Base-by-base conservation (phyloP, 257 asterid genomes). In the Mentha longifolia region DNA sequence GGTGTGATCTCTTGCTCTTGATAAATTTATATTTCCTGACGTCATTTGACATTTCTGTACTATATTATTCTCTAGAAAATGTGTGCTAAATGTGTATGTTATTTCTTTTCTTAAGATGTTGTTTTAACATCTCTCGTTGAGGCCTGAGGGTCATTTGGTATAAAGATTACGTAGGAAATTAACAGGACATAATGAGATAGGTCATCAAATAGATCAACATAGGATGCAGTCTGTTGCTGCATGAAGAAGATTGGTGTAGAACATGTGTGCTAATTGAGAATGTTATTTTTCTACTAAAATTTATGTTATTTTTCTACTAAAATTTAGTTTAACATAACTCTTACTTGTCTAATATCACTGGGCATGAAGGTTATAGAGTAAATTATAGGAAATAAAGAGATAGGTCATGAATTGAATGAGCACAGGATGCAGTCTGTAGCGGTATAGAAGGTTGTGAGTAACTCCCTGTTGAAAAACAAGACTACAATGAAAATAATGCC, bases 1-100 rank as follows among this genome's bases (percentile, higher is more conserved):
- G 97, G 99, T 95, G 85, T 64, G 75, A 8, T 76, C 19, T 61
- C 62, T 70, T 72, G 59, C 56, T 61, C 76, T 54, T 8, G 42
- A 57, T 73, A 52, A 15, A n/a, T 50, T 28, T 55, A 60, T 19
- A 50, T 58, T 11, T 42, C 50, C 4, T 12, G 20, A 50, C 30
- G 16, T 65, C 17, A 33, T 49, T 7, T 41, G 58, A 65, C 17
- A 45, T 62, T 45, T 42, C 10, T n/a, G 30, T 67, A 45, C 22
- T 13, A 2, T 25, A 20, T 20, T 61, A 25, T 20, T 41, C 33
- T 63, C 4, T 19, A 10, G 57, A 50, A 54, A 19, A 25, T 33
- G 30, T 62, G 28, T 61, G 30, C 7, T 12, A 12, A 22, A 61
- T 25, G 13, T 71, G 47, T 7, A 12, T 66, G 61, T 65, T 67